phyloP scores from a whole-genome alignment of 805 yeast genomes.

The Ogataea ramenticola region DNA sequence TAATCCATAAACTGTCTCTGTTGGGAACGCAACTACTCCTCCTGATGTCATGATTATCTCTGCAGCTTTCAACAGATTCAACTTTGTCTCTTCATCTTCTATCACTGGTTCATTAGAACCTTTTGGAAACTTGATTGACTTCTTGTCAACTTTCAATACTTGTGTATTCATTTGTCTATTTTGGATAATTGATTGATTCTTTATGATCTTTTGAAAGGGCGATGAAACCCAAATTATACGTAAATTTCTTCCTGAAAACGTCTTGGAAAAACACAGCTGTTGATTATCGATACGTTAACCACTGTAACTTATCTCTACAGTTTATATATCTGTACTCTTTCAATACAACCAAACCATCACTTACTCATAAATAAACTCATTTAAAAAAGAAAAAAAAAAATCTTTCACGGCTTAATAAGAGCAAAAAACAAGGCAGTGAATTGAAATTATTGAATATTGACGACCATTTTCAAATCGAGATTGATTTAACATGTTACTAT shows the following conservation, averaged over 20 bases:
- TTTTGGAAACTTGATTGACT: constrained; percentile 40
- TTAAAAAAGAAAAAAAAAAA: too few relatives aligned
- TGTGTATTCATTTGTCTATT: constrained; percentile 22
- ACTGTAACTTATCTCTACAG: too few relatives aligned
- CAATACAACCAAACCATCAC: too few relatives aligned
- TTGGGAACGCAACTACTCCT: constrained; percentile 84
- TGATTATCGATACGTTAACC: too few relatives aligned
- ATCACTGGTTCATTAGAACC: constrained; percentile 34
- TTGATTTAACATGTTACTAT: too few relatives aligned
- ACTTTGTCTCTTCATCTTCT: constrained; percentile 43
- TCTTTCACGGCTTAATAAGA: too few relatives aligned
- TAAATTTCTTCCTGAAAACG: neutral
- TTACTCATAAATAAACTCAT: too few relatives aligned
- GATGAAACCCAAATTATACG: neutral
- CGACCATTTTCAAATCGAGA: neutral
- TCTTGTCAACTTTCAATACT: constrained; percentile 49
- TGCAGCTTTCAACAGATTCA: constrained; percentile 53
- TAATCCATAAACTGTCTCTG: constrained; percentile 95
- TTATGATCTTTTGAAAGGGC: too few relatives aligned
- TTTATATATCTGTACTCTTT: too few relatives aligned
- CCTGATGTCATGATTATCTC: constrained; percentile 38
- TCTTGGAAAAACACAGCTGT: neutral
- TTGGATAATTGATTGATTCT: too few relatives aligned
- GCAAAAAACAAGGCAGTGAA: too few relatives aligned
- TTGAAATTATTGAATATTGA: too few relatives aligned